These are phyloP conservation scores for Aureobasidium uvarum DNA, from an alignment of 2,329 filamentous ascomycete species.

Conservation along the genomic window DNA sequence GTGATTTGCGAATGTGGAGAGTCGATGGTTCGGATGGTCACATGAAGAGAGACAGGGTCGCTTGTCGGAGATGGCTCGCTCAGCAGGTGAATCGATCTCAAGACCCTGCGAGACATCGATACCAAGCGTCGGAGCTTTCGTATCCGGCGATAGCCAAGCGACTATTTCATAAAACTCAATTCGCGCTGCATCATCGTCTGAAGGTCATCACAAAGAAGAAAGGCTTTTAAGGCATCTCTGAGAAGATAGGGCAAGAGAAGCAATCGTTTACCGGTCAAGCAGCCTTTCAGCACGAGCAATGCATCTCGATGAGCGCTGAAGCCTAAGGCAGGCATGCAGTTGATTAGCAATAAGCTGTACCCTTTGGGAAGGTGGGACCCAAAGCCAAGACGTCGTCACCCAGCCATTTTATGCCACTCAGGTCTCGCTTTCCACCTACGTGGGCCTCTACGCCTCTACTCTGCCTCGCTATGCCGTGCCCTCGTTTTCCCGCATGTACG, in stretches of 20 bases:
- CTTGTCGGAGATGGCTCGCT: constrained; percentile 9
- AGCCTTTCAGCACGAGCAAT: neutral
- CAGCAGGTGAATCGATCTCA: neutral
- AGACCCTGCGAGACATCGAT: neutral
- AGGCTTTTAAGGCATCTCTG: too few species aligned
- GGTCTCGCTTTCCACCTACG: constrained; percentile 6
- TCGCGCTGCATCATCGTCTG: neutral
- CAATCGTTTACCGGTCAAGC: neutral
- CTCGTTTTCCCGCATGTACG: neutral
- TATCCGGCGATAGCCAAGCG: constrained; percentile 2
- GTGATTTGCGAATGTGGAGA: constrained; percentile 13
- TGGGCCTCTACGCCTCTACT: constrained; percentile 2
- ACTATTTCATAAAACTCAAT: constrained; percentile 2
- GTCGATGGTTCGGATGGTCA: neutral
- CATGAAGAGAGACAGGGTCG: constrained; percentile 8
- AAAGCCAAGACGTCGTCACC: constrained; percentile 7
- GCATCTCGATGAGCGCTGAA: neutral
- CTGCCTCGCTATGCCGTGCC: neutral
- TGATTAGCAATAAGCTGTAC: neutral
- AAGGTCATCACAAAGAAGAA: neutral
- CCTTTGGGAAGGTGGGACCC: neutral
- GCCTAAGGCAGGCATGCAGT: too few species aligned
- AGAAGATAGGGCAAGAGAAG: neutral
- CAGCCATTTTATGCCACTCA: neutral
- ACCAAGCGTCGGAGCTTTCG: neutral